Conservation (phyloP, 2,329 filamentous ascomycete genomes). For the Aspergillus fischeri region DNA sequence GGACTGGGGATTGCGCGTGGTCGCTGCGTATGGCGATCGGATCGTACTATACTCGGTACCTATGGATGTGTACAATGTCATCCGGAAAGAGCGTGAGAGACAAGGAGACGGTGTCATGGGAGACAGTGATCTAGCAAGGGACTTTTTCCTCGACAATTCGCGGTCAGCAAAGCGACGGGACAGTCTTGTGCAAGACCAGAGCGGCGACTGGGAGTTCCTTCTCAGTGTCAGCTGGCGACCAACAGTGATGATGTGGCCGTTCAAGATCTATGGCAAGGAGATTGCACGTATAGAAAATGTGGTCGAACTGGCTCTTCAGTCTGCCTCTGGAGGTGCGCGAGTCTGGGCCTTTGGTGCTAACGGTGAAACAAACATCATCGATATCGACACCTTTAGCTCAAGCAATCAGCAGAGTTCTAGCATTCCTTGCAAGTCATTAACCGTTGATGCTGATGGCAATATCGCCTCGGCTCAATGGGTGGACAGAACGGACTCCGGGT, state of each 20-base stretch:
- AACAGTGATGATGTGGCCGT: slow-evolving; percentile 43
- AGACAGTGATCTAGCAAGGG: slow-evolving; percentile 28
- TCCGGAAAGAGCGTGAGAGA: slow-evolving; percentile 30
- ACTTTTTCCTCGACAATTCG: slow-evolving; percentile 30
- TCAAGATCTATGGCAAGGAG: slow-evolving; percentile 48
- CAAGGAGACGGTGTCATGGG: slow-evolving; percentile 32
- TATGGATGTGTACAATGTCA: slow-evolving; percentile 49
- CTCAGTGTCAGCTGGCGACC: slow-evolving; percentile 34
- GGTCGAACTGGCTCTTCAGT: slow-evolving; percentile 50
- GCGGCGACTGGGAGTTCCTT: slow-evolving; percentile 40
- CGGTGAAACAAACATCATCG: slow-evolving; percentile 46
- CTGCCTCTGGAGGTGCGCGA: slow-evolving; percentile 38
- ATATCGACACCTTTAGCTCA: slow-evolving; percentile 36
- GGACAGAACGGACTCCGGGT: slow-evolving; percentile 9
- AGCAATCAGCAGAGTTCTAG: slow-evolving; percentile 7
- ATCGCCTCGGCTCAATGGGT: slow-evolving; percentile 17
- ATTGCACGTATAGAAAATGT: slow-evolving; percentile 45
- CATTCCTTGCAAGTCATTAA: slow-evolving; percentile 21
- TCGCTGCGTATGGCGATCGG: slow-evolving; percentile 50
- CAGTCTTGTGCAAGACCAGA: slow-evolving; percentile 31
- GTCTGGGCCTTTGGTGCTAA: slow-evolving; percentile 51
- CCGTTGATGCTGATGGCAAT: slow-evolving; percentile 24
- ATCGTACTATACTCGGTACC: slow-evolving; percentile 61
- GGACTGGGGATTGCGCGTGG: slow-evolving; percentile 54
- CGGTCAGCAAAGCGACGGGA: slow-evolving; percentile 24